phyloP scores from a whole-genome alignment of 805 yeast genomes.

The Kuraishia borneana region DNA sequence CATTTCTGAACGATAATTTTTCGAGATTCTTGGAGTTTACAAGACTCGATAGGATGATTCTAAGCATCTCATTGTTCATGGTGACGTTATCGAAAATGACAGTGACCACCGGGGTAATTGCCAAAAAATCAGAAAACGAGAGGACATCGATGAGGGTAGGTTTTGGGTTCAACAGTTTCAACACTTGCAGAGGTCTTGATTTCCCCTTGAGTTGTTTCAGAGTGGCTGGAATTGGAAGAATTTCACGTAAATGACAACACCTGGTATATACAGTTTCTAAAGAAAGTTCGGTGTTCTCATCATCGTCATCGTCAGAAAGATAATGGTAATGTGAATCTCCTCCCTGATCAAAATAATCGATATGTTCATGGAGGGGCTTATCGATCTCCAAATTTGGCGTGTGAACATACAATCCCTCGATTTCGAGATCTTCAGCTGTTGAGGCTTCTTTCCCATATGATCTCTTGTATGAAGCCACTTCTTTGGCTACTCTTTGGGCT shows the following conservation, averaged over 20 bases:
- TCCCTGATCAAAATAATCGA: conserved; percentile 19
- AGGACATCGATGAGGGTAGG: conserved; percentile 48
- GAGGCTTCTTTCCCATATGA: conserved; percentile 6
- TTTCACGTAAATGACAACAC: conserved; percentile 37
- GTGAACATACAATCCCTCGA: conserved; percentile 8
- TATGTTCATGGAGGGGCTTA: conserved; percentile 47
- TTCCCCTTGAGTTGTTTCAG: conserved; percentile 42
- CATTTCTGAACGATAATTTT: conserved; percentile 42
- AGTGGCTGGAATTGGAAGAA: conserved; percentile 38
- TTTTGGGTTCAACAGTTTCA: conserved; percentile 44
- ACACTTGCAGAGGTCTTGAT: conserved; percentile 37
- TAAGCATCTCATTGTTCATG: conserved; percentile 42
- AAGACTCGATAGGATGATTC: conserved; percentile 34
- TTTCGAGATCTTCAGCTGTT: background rate
- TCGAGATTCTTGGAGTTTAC: conserved; percentile 31
- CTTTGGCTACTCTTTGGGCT: conserved; percentile 60
- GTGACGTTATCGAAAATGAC: conserved; percentile 48
- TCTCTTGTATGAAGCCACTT: conserved; percentile 35
- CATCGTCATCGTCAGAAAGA: conserved; percentile 2
- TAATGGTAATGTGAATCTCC: conserved; percentile 10
- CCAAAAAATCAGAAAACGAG: conserved; percentile 45
- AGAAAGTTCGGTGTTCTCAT: conserved; percentile 17
- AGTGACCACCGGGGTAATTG: conserved; percentile 43
- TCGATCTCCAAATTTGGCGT: conserved; percentile 41
- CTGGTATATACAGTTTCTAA: conserved; percentile 39